phyloP scores from a whole-genome alignment of 345 rosid genomes.

The Jatropha curcas region DNA sequence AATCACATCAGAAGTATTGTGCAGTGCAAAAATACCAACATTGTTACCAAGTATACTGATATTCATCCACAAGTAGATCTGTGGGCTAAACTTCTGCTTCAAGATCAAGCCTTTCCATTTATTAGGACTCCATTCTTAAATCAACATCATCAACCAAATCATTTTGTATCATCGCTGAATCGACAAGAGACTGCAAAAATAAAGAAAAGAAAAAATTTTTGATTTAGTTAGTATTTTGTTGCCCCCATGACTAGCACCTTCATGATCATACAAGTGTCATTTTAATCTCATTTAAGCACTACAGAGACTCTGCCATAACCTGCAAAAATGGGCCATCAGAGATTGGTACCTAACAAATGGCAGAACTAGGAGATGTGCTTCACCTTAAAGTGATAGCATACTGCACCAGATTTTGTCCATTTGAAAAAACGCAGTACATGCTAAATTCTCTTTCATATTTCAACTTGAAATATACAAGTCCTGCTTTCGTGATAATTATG shows the following conservation, averaged over 20 bases:
- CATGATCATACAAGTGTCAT: background rate
- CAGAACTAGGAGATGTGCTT: background rate
- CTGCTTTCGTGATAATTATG: background rate
- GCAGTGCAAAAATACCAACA: too few species aligned
- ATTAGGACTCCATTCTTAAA: slow-evolving; percentile 30
- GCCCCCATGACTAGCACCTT: background rate
- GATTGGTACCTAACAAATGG: background rate
- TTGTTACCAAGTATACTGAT: too few species aligned
- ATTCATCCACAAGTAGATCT: background rate
- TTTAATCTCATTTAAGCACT: too few species aligned
- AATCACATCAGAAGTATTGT: background rate
- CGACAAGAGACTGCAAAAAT: slow-evolving; percentile 53
- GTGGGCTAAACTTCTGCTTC: background rate
- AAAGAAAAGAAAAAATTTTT: too few species aligned
- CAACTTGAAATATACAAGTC: background rate
- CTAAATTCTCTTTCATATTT: background rate
- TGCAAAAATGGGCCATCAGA: too few species aligned
- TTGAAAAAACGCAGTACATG: background rate
- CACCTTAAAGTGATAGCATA: background rate
- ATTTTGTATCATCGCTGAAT: slow-evolving; percentile 37
- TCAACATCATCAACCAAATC: slow-evolving; percentile 42
- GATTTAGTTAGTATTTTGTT: background rate
- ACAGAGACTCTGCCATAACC: too few species aligned
- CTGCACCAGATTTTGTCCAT: background rate
- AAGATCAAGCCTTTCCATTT: slow-evolving; percentile 30